Base-by-base conservation (phyloP, 768 basidiomycete species). In the Boletus rex-veris region DNA sequence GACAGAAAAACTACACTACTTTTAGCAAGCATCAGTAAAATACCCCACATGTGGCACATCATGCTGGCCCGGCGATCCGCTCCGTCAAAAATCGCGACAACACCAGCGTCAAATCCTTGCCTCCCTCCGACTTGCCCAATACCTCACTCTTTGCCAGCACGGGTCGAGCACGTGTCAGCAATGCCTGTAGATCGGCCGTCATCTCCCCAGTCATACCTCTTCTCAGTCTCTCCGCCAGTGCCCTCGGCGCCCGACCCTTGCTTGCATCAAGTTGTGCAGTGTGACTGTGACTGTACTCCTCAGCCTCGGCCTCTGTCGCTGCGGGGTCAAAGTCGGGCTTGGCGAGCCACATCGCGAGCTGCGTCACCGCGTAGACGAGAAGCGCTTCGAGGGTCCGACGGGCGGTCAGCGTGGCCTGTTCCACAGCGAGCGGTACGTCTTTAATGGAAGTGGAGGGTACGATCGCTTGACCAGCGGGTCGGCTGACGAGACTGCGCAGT, bases 181-280 rank as follows among this genome's bases (percentile, higher is more conserved):
- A 66, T 5, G 80, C 74, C 63, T 85, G 83, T 55, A 92, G 58
- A 67, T 92, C 90, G 1, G 78, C 77, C 38, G 82, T 84, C 79
- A 91, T 83, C 72, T 92, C 90, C 2, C 85, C 86, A 8, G 86
- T 86, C 84, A 90, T 85, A 0, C 88, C 88, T 56, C 89, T 73
- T 61, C 89, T 73, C 60, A 89, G 59, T 35, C 85, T 74, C 55
- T 87, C 85, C 53, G 85, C 82, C 68, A 89, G 68, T 42, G 80
- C 65, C 56, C 82, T 66, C 15, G 75, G 68, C 16, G 72, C 71
- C 45, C 78, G 67, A 5, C 81, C 73, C 51, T 79, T 73, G 35
- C 61, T 50, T 18, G 53, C 43, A 6, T 70, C 70, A 0, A 65
- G 28, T 44, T 58, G 67, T 9, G 48, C 36, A 11, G 50, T 40